These are phyloP conservation scores for Vitis vinifera DNA, from an alignment of 164 flowering plant species.

Conservation along the genomic window ASM3070453v1 NC_081814.1:217001-217500, in stretches of 20 bases:
- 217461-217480: not conserved
- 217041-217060: slow-evolving; percentile 38
- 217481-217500: not conserved
- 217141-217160: slow-evolving; percentile 29
- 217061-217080: slow-evolving; percentile 40
- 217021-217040: slow-evolving; percentile 26
- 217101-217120: slow-evolving; percentile 20
- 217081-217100: slow-evolving; percentile 25
- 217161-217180: slow-evolving; percentile 23
- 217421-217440: not conserved
- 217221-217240: not conserved
- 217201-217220: not conserved
- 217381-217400: not conserved
- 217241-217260: slow-evolving; percentile 44
- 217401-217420: not conserved
- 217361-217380: not conserved
- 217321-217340: slow-evolving; percentile 17
- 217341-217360: slow-evolving; percentile 9
- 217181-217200: slow-evolving; percentile 10
- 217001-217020: slow-evolving; percentile 38
- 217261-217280: slow-evolving; percentile 55
- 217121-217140: slow-evolving; percentile 17
- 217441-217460: slow-evolving; percentile 7
- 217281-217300: slow-evolving; percentile 35
- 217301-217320: slow-evolving; percentile 29